Evolutionary conservation across 169 alveolate genomes (phyloP).

Genomic region (Plasmodium knowlesi): DNA sequence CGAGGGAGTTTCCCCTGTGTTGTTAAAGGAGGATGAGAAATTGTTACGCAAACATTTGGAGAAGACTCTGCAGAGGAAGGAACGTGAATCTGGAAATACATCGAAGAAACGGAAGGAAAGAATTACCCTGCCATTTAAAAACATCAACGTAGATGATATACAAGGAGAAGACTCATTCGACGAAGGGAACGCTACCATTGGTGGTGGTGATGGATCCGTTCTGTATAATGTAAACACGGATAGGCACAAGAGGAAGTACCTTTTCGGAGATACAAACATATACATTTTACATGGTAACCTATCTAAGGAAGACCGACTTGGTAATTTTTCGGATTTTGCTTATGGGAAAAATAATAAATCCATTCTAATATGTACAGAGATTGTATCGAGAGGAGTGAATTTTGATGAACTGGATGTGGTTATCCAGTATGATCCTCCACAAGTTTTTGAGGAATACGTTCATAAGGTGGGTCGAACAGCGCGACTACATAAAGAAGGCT

Average conservation of each 20-base stretch:
- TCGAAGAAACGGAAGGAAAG: not conserved
- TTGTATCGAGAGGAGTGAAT: slow-evolving; percentile 95
- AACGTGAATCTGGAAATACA: not conserved
- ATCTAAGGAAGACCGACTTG: slow-evolving; percentile 79
- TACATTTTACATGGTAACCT: slow-evolving; percentile 82
- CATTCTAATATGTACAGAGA: slow-evolving; percentile 94
- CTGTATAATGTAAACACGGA: slow-evolving; percentile 29
- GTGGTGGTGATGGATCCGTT: not conserved
- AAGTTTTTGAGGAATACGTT: slow-evolving; percentile 92
- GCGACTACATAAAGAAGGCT: slow-evolving; percentile 85
- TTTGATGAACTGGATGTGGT: slow-evolving; percentile 92
- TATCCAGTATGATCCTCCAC: slow-evolving; percentile 94
- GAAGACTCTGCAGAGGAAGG: not conserved
- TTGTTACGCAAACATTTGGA: slow-evolving; percentile 35
- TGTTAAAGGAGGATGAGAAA: slow-evolving; percentile 11
- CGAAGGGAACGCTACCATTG: not conserved
- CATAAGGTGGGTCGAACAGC: slow-evolving; percentile 97
- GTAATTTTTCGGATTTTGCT: slow-evolving; percentile 77
- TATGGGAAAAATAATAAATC: slow-evolving; percentile 25
- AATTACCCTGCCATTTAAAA: slow-evolving; percentile 1
- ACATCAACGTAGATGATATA: slow-evolving; percentile 59
- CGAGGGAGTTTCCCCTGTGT: not conserved
- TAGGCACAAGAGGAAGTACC: slow-evolving; percentile 23
- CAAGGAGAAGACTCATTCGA: not conserved
- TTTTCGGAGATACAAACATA: slow-evolving; percentile 54